Evolutionary conservation across 768 basidiomycete genomes (phyloP).

Genomic region (Hirschioporus abietinus): DNA sequence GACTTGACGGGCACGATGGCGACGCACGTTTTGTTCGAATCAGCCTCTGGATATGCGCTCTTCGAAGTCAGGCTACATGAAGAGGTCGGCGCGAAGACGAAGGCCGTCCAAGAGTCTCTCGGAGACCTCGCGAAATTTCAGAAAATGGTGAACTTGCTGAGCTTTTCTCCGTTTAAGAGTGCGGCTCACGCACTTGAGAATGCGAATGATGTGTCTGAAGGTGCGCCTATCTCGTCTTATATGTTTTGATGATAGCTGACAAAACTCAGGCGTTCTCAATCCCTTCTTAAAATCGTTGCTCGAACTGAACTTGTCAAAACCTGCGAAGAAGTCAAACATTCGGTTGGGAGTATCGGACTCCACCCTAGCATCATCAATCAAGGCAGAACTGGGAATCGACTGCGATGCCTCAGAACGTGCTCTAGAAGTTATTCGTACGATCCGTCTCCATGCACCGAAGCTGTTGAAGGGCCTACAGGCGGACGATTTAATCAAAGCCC

Average conservation of each 20-base stretch:
- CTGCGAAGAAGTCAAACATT: constrained; percentile 63
- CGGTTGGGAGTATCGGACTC: constrained; percentile 77
- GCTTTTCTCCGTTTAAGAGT: constrained; percentile 91
- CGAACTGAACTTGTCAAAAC: constrained; percentile 80
- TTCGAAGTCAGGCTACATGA: constrained; percentile 86
- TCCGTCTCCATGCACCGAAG: constrained; percentile 86
- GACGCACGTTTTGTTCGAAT: constrained; percentile 89
- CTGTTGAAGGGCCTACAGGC: constrained; percentile 84
- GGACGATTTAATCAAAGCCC: constrained; percentile 86
- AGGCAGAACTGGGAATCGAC: constrained; percentile 59
- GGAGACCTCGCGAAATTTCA: constrained; percentile 82
- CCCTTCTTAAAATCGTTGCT: constrained; percentile 79
- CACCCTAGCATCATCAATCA: constrained; percentile 71
- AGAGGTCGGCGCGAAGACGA: constrained; percentile 77
- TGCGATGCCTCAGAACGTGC: constrained; percentile 80
- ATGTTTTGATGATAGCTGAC: not conserved
- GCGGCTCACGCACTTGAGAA: constrained; percentile 94
- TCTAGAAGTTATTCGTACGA: constrained; percentile 84
- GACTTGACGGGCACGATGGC: constrained; percentile 39
- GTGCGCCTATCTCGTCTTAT: constrained; percentile 35
- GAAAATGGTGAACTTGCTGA: constrained; percentile 87
- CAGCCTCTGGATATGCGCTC: constrained; percentile 89
- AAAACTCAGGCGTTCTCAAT: constrained; percentile 66
- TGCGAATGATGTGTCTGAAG: constrained; percentile 93
- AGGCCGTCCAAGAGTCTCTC: constrained; percentile 80